Evolutionary conservation across 2,329 filamentous ascomycete species (phyloP), one percentile per base, ranked within the genome.

Genomic region (Sporothrix phasma): DNA sequence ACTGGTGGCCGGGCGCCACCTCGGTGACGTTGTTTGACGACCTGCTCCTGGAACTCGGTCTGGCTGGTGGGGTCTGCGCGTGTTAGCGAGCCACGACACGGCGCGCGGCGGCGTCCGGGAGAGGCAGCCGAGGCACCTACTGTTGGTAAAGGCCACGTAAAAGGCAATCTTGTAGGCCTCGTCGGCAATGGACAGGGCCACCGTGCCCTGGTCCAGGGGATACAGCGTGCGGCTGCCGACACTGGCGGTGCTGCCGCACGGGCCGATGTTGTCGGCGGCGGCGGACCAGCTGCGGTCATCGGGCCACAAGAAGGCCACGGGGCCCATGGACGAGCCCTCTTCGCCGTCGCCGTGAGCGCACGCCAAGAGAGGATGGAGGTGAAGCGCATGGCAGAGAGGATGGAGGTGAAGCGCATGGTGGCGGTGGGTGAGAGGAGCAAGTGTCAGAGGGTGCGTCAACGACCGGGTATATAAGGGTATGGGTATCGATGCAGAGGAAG

Each of bases 261-360:
- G 81, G 0, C 76, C 76, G 7, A 70, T 77, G 67, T 83, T 83
- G 69, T 84, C 81, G 34, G 76, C 69, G 3, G 74, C 73, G 43
- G 78, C 77, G 45, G 74, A 76, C 80, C 80, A 84, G 19, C 72
- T 71, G 29, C 81, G 76, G 68, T 83, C 77, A 2, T 73, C 70
- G 0, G 81, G 81, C 81, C 82, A 84, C 62, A 84, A 71, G 69
- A 84, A 82, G 24, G 80, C 80, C 15, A 80, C 80, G 2, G 81
- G 80, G 5, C 81, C 81, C 79, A 82, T 82, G 26, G 70, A 61
- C n/a, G 69, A 70, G 11, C 73, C 73, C 61, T 73, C 69, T 4
- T 65, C 66, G 29, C 69, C 70, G 19, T 73, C 65, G 6, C 73
- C 74, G 22, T 68, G 67, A 8, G 59, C 65, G 13, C 26, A 64